Evolutionary conservation across 169 alveolate genomes (phyloP), one percentile per base, ranked within the genome.

Genomic region (Cryptosporidium xiaoi): DNA sequence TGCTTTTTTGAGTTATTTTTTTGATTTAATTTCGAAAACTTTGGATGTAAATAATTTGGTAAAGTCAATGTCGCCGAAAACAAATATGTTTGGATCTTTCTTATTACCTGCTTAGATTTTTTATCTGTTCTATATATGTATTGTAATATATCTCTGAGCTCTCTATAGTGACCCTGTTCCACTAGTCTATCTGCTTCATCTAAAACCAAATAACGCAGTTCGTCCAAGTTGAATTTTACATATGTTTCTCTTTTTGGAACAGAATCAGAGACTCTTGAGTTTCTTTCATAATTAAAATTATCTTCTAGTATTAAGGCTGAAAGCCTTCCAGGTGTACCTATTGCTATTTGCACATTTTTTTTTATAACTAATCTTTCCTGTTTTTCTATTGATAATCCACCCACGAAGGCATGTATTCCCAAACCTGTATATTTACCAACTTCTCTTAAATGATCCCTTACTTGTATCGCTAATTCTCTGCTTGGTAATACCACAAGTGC

Each of bases 111-210:
- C 1, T 40, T 46, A 10, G 20, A 40, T 8, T 71, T 51, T 8
- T 56, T 56, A 7, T 71, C 67, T 5, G 66, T 18, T 62, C 4
- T 33, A 82, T 93, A 94, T 33, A 94, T 65, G 24, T 67, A 84
- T n/a, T 92, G 93, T 20, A 93, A 89, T 51, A 94, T 89, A 46
- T 40, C 46, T 62, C 71, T 85, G 82, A 94, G 65, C 66, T 94
- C 96, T 48, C 84, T 83, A 84, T 89, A 93, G 64, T 93, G 93
- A 18, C 95, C 96, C 24, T 53, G 83, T 68, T 93, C 94, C 20
- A 95, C 91, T 91, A 96, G 64, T 50, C 96, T 93, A 83, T 96
- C 97, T 12, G 97, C 97, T 87, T 95, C 97, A 90, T 96, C 97
- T 82, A 96, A 66, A n/a, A 93, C 94, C 58, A 93, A 66, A 34